phyloP scores from a whole-genome alignment of 1,284 basidiomycete species.

The Cryptococcus sp. region DNA sequence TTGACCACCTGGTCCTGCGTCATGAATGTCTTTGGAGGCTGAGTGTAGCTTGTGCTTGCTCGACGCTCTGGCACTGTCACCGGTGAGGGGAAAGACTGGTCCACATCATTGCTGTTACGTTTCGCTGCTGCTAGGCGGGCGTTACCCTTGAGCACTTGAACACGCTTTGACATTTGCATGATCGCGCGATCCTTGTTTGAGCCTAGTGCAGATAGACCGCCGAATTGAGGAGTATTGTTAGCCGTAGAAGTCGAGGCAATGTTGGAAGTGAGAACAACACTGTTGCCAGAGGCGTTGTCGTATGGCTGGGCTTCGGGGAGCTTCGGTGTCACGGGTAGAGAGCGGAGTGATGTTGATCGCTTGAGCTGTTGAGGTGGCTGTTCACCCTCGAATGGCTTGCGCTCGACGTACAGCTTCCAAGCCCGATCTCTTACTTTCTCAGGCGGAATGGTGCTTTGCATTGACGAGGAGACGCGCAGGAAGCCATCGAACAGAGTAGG shows the following conservation, averaged over 20 bases:
- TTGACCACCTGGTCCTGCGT: conserved; percentile 41
- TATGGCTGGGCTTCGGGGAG: conserved; percentile 42
- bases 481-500: conserved; percentile 57
- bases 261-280: conserved; percentile 85
- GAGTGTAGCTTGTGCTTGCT: conserved; percentile 7
- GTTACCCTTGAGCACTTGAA: conserved; percentile 52
- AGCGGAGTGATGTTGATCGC: conserved; percentile 36
- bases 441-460: conserved; percentile 26
- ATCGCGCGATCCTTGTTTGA: conserved; percentile 44
- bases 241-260: conserved; percentile 76
- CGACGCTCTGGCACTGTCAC: conserved; percentile 3
- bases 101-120: conserved; percentile 9
- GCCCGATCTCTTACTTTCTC: conserved; percentile 45
- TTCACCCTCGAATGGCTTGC: conserved; percentile 38
- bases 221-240: conserved; percentile 33
- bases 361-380: conserved; percentile 35
- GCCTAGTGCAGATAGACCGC: conserved; percentile 32
- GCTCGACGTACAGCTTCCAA: conserved; percentile 44
- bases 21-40: conserved; percentile 37
- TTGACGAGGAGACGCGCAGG: conserved; percentile 39
- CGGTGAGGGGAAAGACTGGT: conserved; percentile 7
- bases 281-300: conserved; percentile 93
- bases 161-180: conserved; percentile 52
- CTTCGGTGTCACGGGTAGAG: conserved; percentile 30
- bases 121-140: conserved; percentile 34